Conservation (phyloP, 805 yeast species). For the Saccharomyces jurei region DNA sequence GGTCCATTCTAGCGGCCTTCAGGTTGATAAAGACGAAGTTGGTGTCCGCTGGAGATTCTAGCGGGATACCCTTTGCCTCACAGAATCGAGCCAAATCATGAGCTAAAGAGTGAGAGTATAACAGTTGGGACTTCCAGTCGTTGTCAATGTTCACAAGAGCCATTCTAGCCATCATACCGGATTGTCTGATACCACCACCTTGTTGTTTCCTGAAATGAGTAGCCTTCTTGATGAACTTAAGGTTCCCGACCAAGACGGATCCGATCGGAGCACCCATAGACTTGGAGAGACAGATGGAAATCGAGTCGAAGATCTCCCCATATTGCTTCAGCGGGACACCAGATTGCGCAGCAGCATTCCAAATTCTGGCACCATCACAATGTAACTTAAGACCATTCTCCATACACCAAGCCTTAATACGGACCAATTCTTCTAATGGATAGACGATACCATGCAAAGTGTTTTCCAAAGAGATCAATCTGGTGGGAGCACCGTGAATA, state of each 20-base stretch:
- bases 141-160: slow-evolving; percentile 72
- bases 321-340: slow-evolving; percentile 62
- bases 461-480: slow-evolving; percentile 76
- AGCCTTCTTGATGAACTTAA: slow-evolving; percentile 53
- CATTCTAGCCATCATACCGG: slow-evolving; percentile 75
- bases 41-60: slow-evolving; percentile 74
- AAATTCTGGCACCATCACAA: slow-evolving; percentile 91
- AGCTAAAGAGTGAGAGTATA: slow-evolving; percentile 43
- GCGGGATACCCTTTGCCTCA: slow-evolving; percentile 41
- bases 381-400: slow-evolving; percentile 56
- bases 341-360: slow-evolving; percentile 72
- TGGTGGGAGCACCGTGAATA: slow-evolving; percentile 84
- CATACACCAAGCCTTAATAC: slow-evolving; percentile 64
- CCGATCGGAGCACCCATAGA: slow-evolving; percentile 93
- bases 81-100: slow-evolving; percentile 47
- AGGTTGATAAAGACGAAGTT: slow-evolving; percentile 75
- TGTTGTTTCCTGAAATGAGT: slow-evolving; percentile 83
- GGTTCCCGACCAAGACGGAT: slow-evolving; percentile 68
- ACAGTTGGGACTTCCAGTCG: slow-evolving; percentile 49
- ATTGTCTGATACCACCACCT: slow-evolving; percentile 91
- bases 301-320: slow-evolving; percentile 76
- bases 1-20: slow-evolving; percentile 45
- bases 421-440: slow-evolving; percentile 70
- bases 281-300: slow-evolving; percentile 81
- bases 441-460: slow-evolving; percentile 76